A percentile compares a stretch with the other conserved stretches of the same genome.
phyloP scores from a whole-genome alignment of 176 grass and related monocot species.

The Oryza rufipogon region DNA sequence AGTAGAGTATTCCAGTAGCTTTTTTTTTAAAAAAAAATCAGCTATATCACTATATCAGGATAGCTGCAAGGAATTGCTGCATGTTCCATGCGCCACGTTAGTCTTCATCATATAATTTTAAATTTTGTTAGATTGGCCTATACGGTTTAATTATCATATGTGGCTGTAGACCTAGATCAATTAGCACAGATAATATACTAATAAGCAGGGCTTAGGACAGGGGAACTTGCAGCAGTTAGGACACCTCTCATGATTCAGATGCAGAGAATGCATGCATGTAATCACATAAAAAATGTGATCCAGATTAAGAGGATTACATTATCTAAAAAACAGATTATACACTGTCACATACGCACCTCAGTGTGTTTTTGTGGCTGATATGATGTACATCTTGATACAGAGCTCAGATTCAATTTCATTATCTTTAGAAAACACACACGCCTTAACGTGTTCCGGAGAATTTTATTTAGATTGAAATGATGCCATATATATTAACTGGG shows the following conservation, averaged over 20 bases:
- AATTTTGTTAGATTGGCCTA: background rate
- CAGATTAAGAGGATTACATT: background rate
- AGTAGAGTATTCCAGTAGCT: too few species aligned
- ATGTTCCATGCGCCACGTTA: background rate
- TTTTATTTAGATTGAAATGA: background rate
- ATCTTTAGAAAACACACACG: too few species aligned
- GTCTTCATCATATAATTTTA: slow-evolving; percentile 1
- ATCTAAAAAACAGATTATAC: too few species aligned
- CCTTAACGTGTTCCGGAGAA: too few species aligned
- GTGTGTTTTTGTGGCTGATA: too few species aligned
- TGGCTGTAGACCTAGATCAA: background rate
- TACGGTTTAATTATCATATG: background rate
- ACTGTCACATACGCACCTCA: too few species aligned
- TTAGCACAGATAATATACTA: background rate
- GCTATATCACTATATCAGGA: background rate
- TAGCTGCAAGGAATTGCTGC: background rate
- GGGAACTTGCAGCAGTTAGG: background rate
- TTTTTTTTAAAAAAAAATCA: too few species aligned
- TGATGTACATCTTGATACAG: too few species aligned
- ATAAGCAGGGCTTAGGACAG: background rate
- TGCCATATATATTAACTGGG: background rate
- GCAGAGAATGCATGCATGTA: too few species aligned
- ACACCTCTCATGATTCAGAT: background rate
- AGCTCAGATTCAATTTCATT: too few species aligned
- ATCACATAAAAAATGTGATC: background rate